A percentile compares a stretch with the other conserved stretches of the same genome.
phyloP scores from a whole-genome alignment of 2,329 filamentous ascomycete genomes.

The Aschersonia sp. region DNA sequence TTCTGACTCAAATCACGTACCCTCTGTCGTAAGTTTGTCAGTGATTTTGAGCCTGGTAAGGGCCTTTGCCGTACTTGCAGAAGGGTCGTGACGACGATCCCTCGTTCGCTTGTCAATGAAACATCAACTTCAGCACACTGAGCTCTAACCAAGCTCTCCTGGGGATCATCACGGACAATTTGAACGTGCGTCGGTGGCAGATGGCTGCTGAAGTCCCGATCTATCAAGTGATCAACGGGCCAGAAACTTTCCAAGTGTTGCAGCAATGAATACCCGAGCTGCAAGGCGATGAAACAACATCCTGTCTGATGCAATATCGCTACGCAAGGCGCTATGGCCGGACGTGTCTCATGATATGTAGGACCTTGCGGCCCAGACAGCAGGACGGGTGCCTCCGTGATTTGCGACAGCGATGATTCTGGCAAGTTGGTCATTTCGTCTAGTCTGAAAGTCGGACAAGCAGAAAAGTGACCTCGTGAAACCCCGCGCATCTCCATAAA shows the following conservation, averaged over 20 bases:
- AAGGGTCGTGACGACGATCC: conserved; percentile 55
- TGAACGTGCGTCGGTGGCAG: conserved; percentile 13
- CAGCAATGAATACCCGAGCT: conserved; percentile 30
- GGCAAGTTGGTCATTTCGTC: neutral
- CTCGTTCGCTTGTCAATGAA: conserved; percentile 51
- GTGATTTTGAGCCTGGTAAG: conserved; percentile 34
- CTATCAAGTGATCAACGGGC: conserved; percentile 36
- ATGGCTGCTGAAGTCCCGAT: conserved; percentile 36
- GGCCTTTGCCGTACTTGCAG: conserved; percentile 59
- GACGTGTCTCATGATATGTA: neutral
- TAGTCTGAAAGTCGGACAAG: neutral
- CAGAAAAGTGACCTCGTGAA: neutral
- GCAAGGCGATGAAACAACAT: conserved; percentile 35
- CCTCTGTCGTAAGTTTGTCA: conserved; percentile 36
- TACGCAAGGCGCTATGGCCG: conserved; percentile 7
- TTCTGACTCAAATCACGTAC: conserved; percentile 36
- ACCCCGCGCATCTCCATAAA: conserved; percentile 4
- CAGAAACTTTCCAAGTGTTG: conserved; percentile 33
- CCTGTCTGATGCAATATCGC: conserved; percentile 6
- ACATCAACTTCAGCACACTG: conserved; percentile 54
- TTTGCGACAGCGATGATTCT: neutral
- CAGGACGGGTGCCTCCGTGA: neutral
- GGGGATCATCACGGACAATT: conserved; percentile 10
- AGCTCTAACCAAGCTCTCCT: conserved; percentile 1
- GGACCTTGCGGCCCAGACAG: neutral